phyloP scores from a whole-genome alignment of 1,139 yeast species.

The Sugiyamaella grinbergsii region DNA sequence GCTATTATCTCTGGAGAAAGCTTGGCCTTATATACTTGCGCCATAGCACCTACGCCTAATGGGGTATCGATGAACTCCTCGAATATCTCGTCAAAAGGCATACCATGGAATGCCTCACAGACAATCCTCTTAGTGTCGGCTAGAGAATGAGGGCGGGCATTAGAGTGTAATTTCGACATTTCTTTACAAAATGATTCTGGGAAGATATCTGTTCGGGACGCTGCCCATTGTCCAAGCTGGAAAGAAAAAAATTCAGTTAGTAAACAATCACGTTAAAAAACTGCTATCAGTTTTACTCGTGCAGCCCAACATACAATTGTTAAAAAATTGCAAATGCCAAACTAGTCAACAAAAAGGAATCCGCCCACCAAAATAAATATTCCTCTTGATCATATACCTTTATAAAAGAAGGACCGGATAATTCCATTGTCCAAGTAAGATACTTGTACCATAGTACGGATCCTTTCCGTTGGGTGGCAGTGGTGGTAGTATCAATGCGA shows the following conservation, averaged over 20 bases:
- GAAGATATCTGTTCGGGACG: slow-evolving; percentile 94
- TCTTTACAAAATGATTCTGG: slow-evolving; percentile 78
- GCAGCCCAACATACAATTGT: not conserved
- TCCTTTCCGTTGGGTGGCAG: slow-evolving; percentile 55
- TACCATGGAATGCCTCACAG: slow-evolving; percentile 60
- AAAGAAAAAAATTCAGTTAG: slow-evolving; percentile 18
- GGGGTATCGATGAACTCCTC: slow-evolving; percentile 77
- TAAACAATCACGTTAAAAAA: slow-evolving; percentile 5
- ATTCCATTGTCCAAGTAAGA: slow-evolving; percentile 69
- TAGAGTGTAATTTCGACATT: slow-evolving; percentile 75
- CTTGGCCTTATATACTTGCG: slow-evolving; percentile 86
- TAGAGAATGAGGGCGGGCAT: slow-evolving; percentile 74
- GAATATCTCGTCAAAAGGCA: slow-evolving; percentile 71
- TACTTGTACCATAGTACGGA: slow-evolving; percentile 70
- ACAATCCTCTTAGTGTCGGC: slow-evolving; percentile 60
- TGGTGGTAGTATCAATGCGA: slow-evolving; percentile 25
- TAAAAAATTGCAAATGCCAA: slow-evolving; percentile 12
- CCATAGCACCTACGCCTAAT: slow-evolving; percentile 95
- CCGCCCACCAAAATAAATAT: slow-evolving; percentile 23
- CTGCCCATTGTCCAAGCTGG: slow-evolving; percentile 96
- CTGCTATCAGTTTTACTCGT: not conserved
- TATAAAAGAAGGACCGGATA: slow-evolving; percentile 92
- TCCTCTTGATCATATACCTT: slow-evolving; percentile 46
- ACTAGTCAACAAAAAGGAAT: slow-evolving; percentile 1
- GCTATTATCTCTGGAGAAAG: slow-evolving; percentile 39